A percentile compares a stretch with the other conserved stretches of the same genome.
phyloP scores from a whole-genome alignment of 352 stramenopile species.

The Phytophthora parvispora region DNA sequence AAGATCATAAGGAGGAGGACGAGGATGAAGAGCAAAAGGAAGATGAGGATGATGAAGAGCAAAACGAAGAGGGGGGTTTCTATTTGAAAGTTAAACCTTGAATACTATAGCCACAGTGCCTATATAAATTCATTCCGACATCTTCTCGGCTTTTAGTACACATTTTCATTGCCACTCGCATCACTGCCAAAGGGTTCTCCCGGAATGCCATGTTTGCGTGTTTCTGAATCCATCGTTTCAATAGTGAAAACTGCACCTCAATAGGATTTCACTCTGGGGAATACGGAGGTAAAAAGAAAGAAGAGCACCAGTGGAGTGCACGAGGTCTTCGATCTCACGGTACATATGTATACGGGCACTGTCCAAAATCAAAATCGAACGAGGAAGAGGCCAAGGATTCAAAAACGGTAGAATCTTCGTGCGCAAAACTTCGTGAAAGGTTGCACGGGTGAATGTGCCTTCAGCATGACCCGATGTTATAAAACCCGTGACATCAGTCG shows the following conservation, averaged over 20 bases:
- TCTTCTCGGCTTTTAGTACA: neutral
- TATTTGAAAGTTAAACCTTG: neutral
- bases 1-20: neutral
- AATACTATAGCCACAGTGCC: slow-evolving; percentile 1
- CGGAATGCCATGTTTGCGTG: slow-evolving; percentile 18
- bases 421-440: neutral
- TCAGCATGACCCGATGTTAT: neutral
- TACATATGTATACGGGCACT: slow-evolving; percentile 32
- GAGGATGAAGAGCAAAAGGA: neutral
- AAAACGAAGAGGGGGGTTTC: neutral
- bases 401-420: slow-evolving; percentile 19
- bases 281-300: slow-evolving; percentile 26
- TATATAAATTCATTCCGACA: slow-evolving; percentile 1
- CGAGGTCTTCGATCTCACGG: slow-evolving; percentile 1
- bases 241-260: slow-evolving; percentile 6
- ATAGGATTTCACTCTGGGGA: slow-evolving; percentile 25
- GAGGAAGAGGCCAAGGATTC: slow-evolving; percentile 31
- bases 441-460: neutral
- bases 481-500: neutral
- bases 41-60: neutral
- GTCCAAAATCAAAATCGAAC: slow-evolving; percentile 34
- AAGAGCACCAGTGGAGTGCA: slow-evolving; percentile 6
- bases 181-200: neutral
- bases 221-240: slow-evolving; percentile 19
- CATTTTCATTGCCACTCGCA: neutral